phyloP scores from a whole-genome alignment of 2,329 filamentous ascomycete species.

The Lomentospora prolificans region DNA sequence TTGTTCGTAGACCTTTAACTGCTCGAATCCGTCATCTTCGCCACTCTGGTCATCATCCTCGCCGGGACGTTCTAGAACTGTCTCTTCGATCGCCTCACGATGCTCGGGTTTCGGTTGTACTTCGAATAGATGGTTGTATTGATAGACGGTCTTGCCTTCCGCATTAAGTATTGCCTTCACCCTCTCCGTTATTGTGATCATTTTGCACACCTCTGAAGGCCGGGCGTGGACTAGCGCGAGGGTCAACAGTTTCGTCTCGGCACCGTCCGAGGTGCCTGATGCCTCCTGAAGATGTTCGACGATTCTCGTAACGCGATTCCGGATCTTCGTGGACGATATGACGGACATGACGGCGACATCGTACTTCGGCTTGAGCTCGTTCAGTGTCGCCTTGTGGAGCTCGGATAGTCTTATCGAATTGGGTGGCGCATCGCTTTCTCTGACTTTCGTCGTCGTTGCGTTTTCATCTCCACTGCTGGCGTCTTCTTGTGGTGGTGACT shows the following conservation, averaged over 20 bases:
- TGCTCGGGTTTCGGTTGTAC: constrained; percentile 21
- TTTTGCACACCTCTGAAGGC: constrained; percentile 46
- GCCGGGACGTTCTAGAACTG: not conserved
- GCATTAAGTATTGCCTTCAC: constrained; percentile 45
- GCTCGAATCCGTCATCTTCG: constrained; percentile 17
- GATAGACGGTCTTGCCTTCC: constrained; percentile 38
- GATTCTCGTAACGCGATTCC: constrained; percentile 38
- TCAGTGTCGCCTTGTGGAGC: constrained; percentile 32
- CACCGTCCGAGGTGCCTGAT: constrained; percentile 12
- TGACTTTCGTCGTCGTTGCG: not conserved
- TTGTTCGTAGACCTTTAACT: constrained; percentile 46
- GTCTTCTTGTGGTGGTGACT: constrained; percentile 3
- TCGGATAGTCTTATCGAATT: constrained; percentile 16
- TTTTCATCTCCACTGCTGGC: too few species aligned
- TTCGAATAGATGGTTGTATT: constrained; percentile 48
- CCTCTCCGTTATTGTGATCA: constrained; percentile 60
- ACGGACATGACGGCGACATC: constrained; percentile 43
- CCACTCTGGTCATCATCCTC: constrained; percentile 12
- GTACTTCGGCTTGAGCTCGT: constrained; percentile 34
- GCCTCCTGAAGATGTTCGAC: constrained; percentile 32
- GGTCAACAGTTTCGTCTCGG: constrained; percentile 15
- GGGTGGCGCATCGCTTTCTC: too few species aligned
- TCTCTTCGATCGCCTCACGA: not conserved
- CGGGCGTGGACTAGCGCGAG: constrained; percentile 42
- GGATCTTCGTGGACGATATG: constrained; percentile 50